Evolutionary conservation across 768 basidiomycete genomes (phyloP).

Genomic region (Pholiota microspora): DNA sequence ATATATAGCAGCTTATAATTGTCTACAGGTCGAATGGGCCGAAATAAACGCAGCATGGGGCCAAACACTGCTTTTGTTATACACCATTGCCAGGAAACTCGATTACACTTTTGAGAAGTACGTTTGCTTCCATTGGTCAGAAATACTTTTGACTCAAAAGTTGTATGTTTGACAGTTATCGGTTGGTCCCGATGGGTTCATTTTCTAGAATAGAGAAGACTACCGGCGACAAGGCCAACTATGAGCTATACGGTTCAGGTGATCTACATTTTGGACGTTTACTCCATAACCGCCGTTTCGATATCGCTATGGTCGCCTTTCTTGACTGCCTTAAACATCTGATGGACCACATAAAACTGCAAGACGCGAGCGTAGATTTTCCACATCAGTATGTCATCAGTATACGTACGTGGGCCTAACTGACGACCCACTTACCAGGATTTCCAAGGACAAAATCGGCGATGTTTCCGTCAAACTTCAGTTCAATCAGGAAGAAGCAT

Average conservation of each 20-base stretch:
- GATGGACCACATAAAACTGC: constrained; percentile 78
- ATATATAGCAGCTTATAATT: constrained; percentile 12
- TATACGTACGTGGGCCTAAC: constrained; percentile 3
- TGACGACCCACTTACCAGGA: constrained; percentile 41
- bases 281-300: constrained; percentile 93
- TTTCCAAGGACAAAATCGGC: constrained; percentile 93
- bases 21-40: constrained; percentile 85
- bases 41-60: constrained; percentile 99
- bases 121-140: constrained; percentile 21
- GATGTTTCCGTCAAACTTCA: constrained; percentile 93
- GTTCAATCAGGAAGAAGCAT: constrained; percentile 92
- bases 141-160: background rate
- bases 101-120: constrained; percentile 87
- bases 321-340: constrained; percentile 93
- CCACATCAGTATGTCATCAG: constrained; percentile 75
- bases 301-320: constrained; percentile 94
- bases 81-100: constrained; percentile 89
- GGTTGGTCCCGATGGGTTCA: constrained; percentile 90
- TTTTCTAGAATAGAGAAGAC: constrained; percentile 90
- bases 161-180: constrained; percentile 59
- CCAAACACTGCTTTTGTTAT: constrained; percentile 85
- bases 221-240: constrained; percentile 76
- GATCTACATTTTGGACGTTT: constrained; percentile 87
- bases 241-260: constrained; percentile 94
- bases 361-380: constrained; percentile 73